Conservation (phyloP, 176 grass and related monocot species). For the Carex kokanica region DNA sequence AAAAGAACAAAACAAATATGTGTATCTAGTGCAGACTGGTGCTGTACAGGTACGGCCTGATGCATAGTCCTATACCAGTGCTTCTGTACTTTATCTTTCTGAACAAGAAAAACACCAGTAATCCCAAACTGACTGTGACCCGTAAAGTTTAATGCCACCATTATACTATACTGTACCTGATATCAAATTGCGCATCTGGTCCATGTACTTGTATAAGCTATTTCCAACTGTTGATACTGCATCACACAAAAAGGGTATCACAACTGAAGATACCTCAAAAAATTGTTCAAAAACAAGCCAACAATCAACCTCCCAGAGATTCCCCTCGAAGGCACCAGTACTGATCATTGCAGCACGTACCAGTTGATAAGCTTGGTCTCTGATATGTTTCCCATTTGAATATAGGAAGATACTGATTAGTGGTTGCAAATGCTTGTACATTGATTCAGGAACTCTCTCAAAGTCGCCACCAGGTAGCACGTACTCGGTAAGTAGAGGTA, state of each 20-base stretch:
- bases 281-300: constrained; percentile 62
- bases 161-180: constrained; percentile 29
- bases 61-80: not conserved
- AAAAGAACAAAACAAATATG: not conserved
- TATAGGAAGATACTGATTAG: constrained; percentile 56
- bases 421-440: constrained; percentile 85
- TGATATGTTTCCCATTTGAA: constrained; percentile 48
- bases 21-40: not conserved
- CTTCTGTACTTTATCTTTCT: not conserved
- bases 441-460: constrained; percentile 63
- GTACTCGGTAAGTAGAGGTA: constrained; percentile 69
- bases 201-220: constrained; percentile 81
- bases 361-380: constrained; percentile 63
- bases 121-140: not conserved
- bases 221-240: constrained; percentile 80
- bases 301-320: constrained; percentile 69
- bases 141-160: not conserved
- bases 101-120: constrained; percentile 2
- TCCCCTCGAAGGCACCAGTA: constrained; percentile 75
- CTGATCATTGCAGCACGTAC: constrained; percentile 70
- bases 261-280: constrained; percentile 59
- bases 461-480: constrained; percentile 43
- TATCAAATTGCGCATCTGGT: constrained; percentile 61
- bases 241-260: constrained; percentile 84
- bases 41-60: not conserved